Conservation (phyloP, 2,329 filamentous ascomycete species). For the Geosmithia morbida region DNA sequence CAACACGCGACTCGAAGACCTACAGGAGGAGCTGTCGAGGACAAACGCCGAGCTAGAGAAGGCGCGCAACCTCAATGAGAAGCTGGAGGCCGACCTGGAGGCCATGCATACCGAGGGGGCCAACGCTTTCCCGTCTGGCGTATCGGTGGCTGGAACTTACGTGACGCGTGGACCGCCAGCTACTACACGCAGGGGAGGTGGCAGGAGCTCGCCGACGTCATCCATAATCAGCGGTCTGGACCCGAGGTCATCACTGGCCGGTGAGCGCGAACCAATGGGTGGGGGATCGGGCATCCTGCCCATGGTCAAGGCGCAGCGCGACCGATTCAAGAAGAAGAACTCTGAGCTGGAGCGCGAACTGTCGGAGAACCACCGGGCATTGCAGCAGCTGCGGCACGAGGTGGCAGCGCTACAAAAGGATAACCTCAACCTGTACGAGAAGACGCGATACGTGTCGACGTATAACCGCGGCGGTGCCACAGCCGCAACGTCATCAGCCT, state of each 20-base stretch:
- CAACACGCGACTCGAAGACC: conserved; percentile 59
- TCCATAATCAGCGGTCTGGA: conserved; percentile 98
- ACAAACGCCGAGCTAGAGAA: conserved; percentile 80
- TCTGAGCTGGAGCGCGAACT: conserved; percentile 80
- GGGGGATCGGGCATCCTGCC: conserved; percentile 80
- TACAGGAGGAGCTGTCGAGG: conserved; percentile 72
- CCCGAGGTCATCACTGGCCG: conserved; percentile 31
- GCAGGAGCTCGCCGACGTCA: conserved; percentile 74
- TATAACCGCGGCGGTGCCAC: conserved; percentile 58
- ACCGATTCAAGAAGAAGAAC: conserved; percentile 96
- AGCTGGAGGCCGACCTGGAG: conserved; percentile 82
- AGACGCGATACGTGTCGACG: conserved; percentile 88
- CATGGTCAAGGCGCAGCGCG: conserved; percentile 95
- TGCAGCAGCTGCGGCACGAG: conserved; percentile 80
- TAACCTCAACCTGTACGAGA: conserved; percentile 92
- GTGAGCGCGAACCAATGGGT: conserved; percentile 48
- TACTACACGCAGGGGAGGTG: conserved; percentile 43
- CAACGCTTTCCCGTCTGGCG: conserved; percentile 75
- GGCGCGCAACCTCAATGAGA: conserved; percentile 70
- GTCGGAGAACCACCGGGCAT: conserved; percentile 65
- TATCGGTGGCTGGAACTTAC: conserved; percentile 88
- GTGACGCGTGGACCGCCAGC: conserved; percentile 47
- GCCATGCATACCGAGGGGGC: conserved; percentile 74
- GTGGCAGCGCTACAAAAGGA: conserved; percentile 88
- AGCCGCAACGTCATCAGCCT: conserved; percentile 39